These are phyloP conservation scores for Trametes cubensis DNA, from an alignment of 768 basidiomycete species.

Conservation along the genomic window DNA sequence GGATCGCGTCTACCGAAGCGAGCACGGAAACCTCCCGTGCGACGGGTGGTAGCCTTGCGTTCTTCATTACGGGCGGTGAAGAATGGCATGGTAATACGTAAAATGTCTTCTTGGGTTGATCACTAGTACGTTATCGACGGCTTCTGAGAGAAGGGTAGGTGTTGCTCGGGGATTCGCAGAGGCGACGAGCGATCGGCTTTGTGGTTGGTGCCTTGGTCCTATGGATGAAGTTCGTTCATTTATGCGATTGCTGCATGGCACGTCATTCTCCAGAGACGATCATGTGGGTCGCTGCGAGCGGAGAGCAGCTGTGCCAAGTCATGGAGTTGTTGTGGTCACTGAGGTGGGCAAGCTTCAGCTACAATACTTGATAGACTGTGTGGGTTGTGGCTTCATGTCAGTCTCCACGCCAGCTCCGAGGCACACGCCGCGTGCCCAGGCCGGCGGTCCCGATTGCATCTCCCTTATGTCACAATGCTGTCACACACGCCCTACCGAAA, in stretches of 20 bases:
- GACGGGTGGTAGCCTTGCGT: constrained; percentile 16
- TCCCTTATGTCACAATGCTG: constrained; percentile 1
- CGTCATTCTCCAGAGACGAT: neutral
- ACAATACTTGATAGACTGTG: too few relatives aligned
- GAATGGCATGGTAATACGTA: constrained; percentile 9
- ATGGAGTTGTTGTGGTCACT: constrained; percentile 1
- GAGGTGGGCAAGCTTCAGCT: constrained; percentile 8
- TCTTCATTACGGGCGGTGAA: constrained; percentile 5
- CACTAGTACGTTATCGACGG: neutral
- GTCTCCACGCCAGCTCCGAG: too few relatives aligned
- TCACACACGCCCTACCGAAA: neutral
- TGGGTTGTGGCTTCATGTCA: too few relatives aligned
- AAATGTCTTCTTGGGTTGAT: neutral
- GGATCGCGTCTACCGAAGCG: constrained; percentile 36
- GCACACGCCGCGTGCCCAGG: too few relatives aligned
- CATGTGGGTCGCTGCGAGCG: neutral
- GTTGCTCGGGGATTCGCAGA: neutral
- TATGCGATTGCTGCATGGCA: neutral
- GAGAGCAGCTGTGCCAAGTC: neutral
- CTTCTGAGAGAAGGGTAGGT: neutral
- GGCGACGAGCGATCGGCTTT: too few relatives aligned
- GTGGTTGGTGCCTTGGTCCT: too few relatives aligned
- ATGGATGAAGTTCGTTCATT: neutral
- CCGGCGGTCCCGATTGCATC: constrained; percentile 12
- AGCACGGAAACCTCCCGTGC: constrained; percentile 17